A percentile compares a stretch with the other conserved stretches of the same genome.
Evolutionary conservation across 495 filamentous ascomycete species (phyloP).

Genomic region (Talaromyces proteolyticus): DNA sequence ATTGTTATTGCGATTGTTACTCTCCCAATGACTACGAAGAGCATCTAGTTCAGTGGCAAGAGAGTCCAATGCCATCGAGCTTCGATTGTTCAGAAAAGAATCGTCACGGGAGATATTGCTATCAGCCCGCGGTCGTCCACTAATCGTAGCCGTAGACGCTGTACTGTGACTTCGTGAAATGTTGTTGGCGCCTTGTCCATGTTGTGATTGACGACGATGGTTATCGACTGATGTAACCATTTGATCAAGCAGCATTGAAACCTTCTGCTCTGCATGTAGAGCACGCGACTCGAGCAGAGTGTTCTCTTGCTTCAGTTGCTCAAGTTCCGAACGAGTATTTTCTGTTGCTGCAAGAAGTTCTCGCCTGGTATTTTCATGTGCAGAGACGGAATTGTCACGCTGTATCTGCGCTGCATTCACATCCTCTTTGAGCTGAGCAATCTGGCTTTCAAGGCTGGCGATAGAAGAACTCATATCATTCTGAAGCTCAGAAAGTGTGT

Average conservation of each 20-base stretch:
- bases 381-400: conserved; percentile 54
- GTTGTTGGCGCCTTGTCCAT: conserved; percentile 32
- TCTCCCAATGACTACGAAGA: conserved; percentile 87
- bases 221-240: conserved; percentile 91
- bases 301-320: conserved; percentile 79
- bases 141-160: conserved; percentile 36
- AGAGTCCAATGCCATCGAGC: conserved; percentile 82
- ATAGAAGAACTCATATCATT: conserved; percentile 59
- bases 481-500: conserved; percentile 62
- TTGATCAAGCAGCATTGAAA: conserved; percentile 87
- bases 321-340: conserved; percentile 61
- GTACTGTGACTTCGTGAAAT: conserved; percentile 39
- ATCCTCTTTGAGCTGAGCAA: conserved; percentile 60
- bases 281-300: conserved; percentile 71
- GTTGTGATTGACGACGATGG: conserved; percentile 76
- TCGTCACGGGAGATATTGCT: conserved; percentile 51
- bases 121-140: conserved; percentile 30
- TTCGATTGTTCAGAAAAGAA: conserved; percentile 60
- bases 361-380: conserved; percentile 50
- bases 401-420: conserved; percentile 59
- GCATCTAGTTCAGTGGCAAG: conserved; percentile 88
- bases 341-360: conserved; percentile 51
- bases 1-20: conserved; percentile 82
- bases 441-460: conserved; percentile 62
- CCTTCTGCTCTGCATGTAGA: conserved; percentile 85